Percentiles rank a stretch among this genome's conserved stretches.
These are phyloP conservation scores for Leucocoprinus leucothites DNA, from an alignment of 768 basidiomycete genomes.

Conservation along the genomic window DNA sequence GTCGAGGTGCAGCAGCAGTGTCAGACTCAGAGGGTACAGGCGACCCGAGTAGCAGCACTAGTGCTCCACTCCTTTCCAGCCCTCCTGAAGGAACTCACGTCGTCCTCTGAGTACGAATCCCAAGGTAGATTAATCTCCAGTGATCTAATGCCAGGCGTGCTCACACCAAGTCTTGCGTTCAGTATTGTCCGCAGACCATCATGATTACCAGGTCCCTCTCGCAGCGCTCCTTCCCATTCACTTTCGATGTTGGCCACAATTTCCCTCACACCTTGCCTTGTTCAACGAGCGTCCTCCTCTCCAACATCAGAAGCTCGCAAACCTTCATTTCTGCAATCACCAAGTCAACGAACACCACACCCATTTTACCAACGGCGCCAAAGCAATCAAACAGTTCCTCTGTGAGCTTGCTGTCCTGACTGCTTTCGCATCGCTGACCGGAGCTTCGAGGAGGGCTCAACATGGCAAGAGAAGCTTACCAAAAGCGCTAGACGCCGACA, in stretches of 20 bases:
- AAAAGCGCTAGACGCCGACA: conserved; percentile 57
- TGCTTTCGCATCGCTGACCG: conserved; percentile 61
- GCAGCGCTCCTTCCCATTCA: conserved; percentile 26
- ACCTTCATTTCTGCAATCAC: conserved; percentile 8
- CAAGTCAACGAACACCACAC: conserved; percentile 27
- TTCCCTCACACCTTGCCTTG: conserved; percentile 50
- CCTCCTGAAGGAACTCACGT: conserved; percentile 40
- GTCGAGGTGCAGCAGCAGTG: not conserved
- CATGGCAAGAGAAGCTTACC: conserved; percentile 64
- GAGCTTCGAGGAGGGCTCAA: conserved; percentile 47
- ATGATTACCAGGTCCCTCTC: conserved; percentile 10
- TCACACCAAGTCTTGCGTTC: not conserved
- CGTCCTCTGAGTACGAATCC: conserved; percentile 58
- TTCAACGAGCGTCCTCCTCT: conserved; percentile 36
- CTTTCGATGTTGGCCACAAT: conserved; percentile 26
- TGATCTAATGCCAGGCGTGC: not conserved
- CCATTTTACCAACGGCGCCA: conserved; percentile 31
- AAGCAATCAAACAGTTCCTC: conserved; percentile 53
- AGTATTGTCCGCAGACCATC: conserved; percentile 10
- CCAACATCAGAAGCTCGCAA: no score
- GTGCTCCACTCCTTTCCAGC: conserved; percentile 6
- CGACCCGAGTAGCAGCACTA: conserved; percentile 12
- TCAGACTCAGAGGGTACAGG: no score
- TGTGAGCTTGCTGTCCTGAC: conserved; percentile 68
- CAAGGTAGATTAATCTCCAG: conserved; percentile 38